Conservation (phyloP, 2,329 filamentous ascomycete genomes). For the Alternaria triticina region DNA sequence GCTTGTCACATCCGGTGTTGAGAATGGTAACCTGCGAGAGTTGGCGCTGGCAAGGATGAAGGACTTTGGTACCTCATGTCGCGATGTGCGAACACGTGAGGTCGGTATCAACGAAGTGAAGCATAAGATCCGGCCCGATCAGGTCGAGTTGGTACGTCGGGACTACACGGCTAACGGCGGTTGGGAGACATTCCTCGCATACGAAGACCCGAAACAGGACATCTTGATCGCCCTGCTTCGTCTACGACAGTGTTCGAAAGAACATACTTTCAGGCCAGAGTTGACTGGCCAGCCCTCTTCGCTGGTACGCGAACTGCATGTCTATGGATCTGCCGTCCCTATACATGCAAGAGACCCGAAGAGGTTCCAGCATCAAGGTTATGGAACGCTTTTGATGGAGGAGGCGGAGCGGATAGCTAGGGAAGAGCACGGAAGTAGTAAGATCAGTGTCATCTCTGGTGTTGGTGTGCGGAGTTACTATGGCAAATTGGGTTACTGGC, state of each 20-base stretch:
- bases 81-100: slow-evolving; percentile 93
- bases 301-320: slow-evolving; percentile 91
- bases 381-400: slow-evolving; percentile 95
- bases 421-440: slow-evolving; percentile 90
- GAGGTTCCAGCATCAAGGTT: slow-evolving; percentile 98
- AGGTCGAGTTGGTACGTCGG: slow-evolving; percentile 91
- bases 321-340: slow-evolving; percentile 96
- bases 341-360: slow-evolving; percentile 92
- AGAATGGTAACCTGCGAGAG: slow-evolving; percentile 95
- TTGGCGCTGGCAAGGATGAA: slow-evolving; percentile 97
- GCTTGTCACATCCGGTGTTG: slow-evolving; percentile 95
- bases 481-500: slow-evolving; percentile 86
- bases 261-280: slow-evolving; percentile 91
- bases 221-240: slow-evolving; percentile 92
- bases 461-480: slow-evolving; percentile 97
- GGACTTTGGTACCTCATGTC: slow-evolving; percentile 95
- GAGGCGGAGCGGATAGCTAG: slow-evolving; percentile 94
- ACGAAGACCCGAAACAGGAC: slow-evolving; percentile 98
- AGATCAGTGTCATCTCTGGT: slow-evolving; percentile 97
- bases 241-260: slow-evolving; percentile 86
- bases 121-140: slow-evolving; percentile 95
- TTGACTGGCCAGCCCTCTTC: slow-evolving; percentile 86
- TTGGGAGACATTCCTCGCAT: slow-evolving; percentile 98
- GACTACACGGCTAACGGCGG: slow-evolving; percentile 96
- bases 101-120: slow-evolving; percentile 99